phyloP scores from a whole-genome alignment of 129 eudicot genomes.

The Deinandra increscens region DNA sequence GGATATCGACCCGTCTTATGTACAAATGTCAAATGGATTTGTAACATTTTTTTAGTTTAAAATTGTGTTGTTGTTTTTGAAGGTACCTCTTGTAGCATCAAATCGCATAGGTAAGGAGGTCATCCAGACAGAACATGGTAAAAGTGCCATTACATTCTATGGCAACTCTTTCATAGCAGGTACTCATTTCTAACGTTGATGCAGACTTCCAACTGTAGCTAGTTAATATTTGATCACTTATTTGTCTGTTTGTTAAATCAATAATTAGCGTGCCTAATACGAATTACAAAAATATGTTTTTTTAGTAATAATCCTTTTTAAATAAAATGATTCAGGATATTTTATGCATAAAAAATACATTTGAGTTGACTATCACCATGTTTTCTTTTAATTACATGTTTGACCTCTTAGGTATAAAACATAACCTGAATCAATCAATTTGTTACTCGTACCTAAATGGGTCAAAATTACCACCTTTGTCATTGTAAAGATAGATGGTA shows the following conservation, averaged over 20 bases:
- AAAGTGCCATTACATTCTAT: constrained; percentile 88
- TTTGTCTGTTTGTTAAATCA: too few relatives aligned
- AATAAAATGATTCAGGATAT: neutral
- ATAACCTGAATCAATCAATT: neutral
- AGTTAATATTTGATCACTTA: neutral
- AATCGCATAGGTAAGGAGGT: constrained; percentile 95
- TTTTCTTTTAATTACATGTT: neutral
- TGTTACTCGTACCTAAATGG: neutral
- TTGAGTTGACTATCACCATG: neutral
- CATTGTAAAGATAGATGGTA: neutral
- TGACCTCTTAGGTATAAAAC: neutral
- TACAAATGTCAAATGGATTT: neutral
- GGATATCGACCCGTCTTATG: neutral
- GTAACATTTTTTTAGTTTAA: neutral
- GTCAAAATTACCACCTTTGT: neutral
- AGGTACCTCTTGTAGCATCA: constrained; percentile 97
- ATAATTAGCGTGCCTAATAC: too few relatives aligned
- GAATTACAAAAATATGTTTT: too few relatives aligned
- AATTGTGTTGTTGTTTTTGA: neutral
- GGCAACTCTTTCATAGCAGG: constrained; percentile 99
- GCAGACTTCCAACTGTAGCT: constrained; percentile 3
- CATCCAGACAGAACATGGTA: constrained; percentile 89
- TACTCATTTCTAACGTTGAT: constrained; percentile 25
- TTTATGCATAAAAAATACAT: neutral
- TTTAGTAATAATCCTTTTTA: neutral